Evolutionary conservation across 768 basidiomycete species (phyloP).

Genomic region (Lactifluus volemus): DNA sequence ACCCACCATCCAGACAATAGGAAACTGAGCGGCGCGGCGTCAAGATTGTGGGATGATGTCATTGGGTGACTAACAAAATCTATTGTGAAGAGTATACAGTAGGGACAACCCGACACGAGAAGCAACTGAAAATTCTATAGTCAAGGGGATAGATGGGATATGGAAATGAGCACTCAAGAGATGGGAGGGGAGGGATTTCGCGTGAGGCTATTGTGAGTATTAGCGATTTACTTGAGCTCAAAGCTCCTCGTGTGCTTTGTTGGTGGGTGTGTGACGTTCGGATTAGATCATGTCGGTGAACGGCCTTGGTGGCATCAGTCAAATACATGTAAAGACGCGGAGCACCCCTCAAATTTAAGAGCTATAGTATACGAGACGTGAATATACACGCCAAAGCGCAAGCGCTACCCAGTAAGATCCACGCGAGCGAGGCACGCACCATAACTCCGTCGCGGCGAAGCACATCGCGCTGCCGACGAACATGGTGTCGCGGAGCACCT

Average conservation of each 20-base stretch:
- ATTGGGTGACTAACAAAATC: conserved; percentile 32
- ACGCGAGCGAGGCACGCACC: conserved; percentile 40
- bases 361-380: conserved; percentile 80
- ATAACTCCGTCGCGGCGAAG: conserved; percentile 79
- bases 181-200: not conserved
- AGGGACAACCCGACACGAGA: not conserved
- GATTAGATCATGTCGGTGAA: conserved; percentile 81
- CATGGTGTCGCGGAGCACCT: conserved; percentile 89
- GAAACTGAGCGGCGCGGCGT: conserved; percentile 75
- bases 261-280: conserved; percentile 33
- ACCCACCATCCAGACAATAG: conserved; percentile 28
- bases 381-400: conserved; percentile 47
- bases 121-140: not conserved
- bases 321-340: conserved; percentile 26
- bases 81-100: conserved; percentile 5
- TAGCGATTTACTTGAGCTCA: not conserved
- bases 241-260: conserved; percentile 21
- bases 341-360: conserved; percentile 83
- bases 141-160: not conserved
- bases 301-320: conserved; percentile 27
- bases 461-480: conserved; percentile 92
- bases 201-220: not conserved
- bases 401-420: not conserved
- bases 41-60: conserved; percentile 73
- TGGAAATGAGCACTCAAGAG: not conserved